Evolutionary conservation across 179 eudicot species (phyloP), one percentile per base, ranked within the genome.

Genomic region (Silene noctiflora): DNA sequence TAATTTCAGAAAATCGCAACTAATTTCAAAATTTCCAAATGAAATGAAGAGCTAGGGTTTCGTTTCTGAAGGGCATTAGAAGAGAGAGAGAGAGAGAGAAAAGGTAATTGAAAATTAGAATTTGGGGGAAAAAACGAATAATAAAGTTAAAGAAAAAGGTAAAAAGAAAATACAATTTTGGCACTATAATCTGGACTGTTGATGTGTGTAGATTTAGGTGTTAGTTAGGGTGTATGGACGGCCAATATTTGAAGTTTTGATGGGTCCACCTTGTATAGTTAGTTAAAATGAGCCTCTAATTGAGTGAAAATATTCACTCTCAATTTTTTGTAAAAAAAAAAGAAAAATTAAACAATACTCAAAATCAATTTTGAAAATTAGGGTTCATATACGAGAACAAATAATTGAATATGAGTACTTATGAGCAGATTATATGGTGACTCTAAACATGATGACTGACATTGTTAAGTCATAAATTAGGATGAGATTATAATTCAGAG

Each of bases 41-140:
- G 58, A 19, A 29, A 60, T 74, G 64, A 58, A 76, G 33, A 78
- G 78, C 81, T 84, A 84, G 86, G 86, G 86, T 84, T 84, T 81
- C 86, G 80, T 69, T 76, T 71, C 25, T 24, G 69, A 71, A 78
- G 46, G 79, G 70, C 79, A 64, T 24, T 17, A 10, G 51, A 63
- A 42, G 72, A 69, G 78, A 73, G 31, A 66, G 62, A 42, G 72
- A 69, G 78, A 73, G 31, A 27, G 29, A 27, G 29, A 27, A n/a
- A 56, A 60, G 68, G 42, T 35, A 35, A 35, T 35, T 35, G 46
- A 63, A 12, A 59, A 73, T 67, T 25, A 53, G 77, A 67, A 46
- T 60, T 70, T 61, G 60, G 46, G 39, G 39, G 29, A 29, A 72
- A 72, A 25, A 11, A 56, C 29, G 4, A 22, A 44, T 20, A 21